Percentiles rank a stretch among this genome's conserved stretches.
These are phyloP conservation scores for Fusarium sp. DNA, from an alignment of 2,329 filamentous ascomycete genomes.

Conservation along the genomic window DNA sequence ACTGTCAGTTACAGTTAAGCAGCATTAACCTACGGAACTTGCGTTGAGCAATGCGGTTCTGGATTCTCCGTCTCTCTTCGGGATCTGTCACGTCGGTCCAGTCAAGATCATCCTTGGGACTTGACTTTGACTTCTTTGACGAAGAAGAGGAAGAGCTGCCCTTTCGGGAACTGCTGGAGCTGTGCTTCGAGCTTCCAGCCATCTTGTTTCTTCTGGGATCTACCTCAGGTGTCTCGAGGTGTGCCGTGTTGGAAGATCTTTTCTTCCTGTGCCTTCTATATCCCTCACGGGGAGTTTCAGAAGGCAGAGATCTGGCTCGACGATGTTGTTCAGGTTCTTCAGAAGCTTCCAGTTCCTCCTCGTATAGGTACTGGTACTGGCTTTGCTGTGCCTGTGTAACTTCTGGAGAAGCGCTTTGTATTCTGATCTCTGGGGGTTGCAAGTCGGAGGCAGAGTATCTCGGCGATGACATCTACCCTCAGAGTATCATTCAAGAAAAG, in stretches of 20 bases:
- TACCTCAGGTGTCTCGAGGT: constrained; percentile 10
- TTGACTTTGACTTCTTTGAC: constrained; percentile 57
- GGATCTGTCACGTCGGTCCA: constrained; percentile 79
- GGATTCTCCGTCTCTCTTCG: constrained; percentile 78
- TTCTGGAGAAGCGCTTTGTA: constrained; percentile 46
- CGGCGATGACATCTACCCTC: constrained; percentile 44
- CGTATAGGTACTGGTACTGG: constrained; percentile 7
- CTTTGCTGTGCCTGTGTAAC: constrained; percentile 3
- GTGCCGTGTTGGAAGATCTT: constrained; percentile 16
- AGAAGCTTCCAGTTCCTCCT: constrained; percentile 4
- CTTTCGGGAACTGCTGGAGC: constrained; percentile 44
- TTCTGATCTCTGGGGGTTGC: constrained; percentile 43
- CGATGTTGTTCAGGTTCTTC: constrained; percentile 29
- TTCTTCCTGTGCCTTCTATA: constrained; percentile 30
- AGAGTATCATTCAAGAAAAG: constrained; percentile 24
- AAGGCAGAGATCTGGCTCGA: constrained; percentile 31
- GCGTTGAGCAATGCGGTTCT: constrained; percentile 81
- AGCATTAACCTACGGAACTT: constrained; percentile 73
- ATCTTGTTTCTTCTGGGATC: constrained; percentile 30
- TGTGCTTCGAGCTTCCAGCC: constrained; percentile 40
- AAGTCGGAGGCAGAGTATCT: constrained; percentile 29
- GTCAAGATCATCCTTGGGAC: constrained; percentile 64
- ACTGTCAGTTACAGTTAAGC: no score
- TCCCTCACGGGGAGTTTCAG: constrained; percentile 1
- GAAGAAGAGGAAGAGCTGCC: constrained; percentile 43